Percentiles rank a stretch among this genome's conserved stretches.
Conservation (phyloP, 2,329 filamentous ascomycete species). For the Beauveria bassiana region DNA sequence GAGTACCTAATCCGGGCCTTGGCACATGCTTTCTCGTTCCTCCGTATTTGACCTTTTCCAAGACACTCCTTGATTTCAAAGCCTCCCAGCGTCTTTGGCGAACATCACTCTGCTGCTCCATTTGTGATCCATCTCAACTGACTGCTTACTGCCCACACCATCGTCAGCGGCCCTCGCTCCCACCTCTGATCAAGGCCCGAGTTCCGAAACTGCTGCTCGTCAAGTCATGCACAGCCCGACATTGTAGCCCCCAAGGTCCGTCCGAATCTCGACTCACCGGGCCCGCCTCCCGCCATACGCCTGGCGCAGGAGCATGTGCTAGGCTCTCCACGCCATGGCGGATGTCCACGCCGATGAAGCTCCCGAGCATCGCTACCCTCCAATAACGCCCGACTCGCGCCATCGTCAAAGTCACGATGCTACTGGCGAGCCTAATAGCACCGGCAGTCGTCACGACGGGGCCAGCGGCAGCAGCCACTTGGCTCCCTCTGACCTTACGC, state of each 20-base stretch:
- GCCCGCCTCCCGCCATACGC: neutral
- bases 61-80: no score
- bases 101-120: no score
- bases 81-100: no score
- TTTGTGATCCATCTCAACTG: neutral
- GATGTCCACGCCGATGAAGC: constrained; percentile 15
- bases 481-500: constrained; percentile 2
- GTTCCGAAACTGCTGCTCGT: neutral
- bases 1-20: no score
- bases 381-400: constrained; percentile 4
- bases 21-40: no score
- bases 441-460: constrained; percentile 22
- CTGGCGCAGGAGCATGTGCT: constrained; percentile 16
- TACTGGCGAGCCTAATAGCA: constrained; percentile 36
- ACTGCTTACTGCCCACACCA: neutral
- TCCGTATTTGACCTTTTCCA: no score
- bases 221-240: neutral
- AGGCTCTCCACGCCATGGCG: constrained; percentile 15
- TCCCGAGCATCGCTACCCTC: neutral
- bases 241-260: neutral
- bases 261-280: neutral
- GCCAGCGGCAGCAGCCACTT: constrained; percentile 5
- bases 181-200: neutral
- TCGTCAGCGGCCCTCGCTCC: neutral
- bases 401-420: constrained; percentile 32